phyloP scores from a whole-genome alignment of 2,329 filamentous ascomycete genomes.

The Fusarium transvaalense region DNA sequence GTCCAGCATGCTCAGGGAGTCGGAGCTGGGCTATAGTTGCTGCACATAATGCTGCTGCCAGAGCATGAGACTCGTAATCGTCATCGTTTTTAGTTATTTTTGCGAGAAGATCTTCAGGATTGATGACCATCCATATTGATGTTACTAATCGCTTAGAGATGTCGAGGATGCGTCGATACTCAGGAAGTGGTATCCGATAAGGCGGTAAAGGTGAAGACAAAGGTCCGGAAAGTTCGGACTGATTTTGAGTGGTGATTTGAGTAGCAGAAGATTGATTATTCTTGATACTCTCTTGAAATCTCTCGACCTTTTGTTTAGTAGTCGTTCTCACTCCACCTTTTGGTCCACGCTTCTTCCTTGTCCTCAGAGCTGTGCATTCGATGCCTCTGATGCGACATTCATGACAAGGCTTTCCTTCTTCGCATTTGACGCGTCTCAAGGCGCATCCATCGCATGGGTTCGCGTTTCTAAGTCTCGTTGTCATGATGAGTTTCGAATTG shows the following conservation, averaged over 20 bases:
- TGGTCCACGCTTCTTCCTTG: constrained; percentile 35
- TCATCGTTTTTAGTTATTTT: constrained; percentile 26
- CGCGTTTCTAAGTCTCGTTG: constrained; percentile 32
- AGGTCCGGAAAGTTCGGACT: not conserved
- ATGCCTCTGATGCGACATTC: constrained; percentile 36
- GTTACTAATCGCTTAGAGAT: constrained; percentile 40
- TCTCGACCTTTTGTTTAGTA: constrained; percentile 32
- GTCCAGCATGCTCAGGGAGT: constrained; percentile 41
- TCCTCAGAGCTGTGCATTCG: constrained; percentile 29
- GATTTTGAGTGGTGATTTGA: too few relatives aligned
- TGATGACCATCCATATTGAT: constrained; percentile 46
- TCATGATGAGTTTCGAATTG: constrained; percentile 15
- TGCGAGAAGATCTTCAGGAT: constrained; percentile 33
- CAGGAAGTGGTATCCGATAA: constrained; percentile 33
- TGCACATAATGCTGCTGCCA: constrained; percentile 46
- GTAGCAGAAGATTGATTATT: not conserved
- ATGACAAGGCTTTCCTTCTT: constrained; percentile 34
- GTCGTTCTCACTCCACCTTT: constrained; percentile 34
- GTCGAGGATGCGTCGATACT: constrained; percentile 40
- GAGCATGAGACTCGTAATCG: constrained; percentile 42
- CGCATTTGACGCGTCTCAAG: constrained; percentile 34
- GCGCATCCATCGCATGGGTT: constrained; percentile 40
- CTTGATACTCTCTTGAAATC: constrained; percentile 34
- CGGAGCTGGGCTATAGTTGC: constrained; percentile 47
- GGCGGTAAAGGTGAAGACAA: constrained; percentile 16